These are phyloP conservation scores for Adansonia madagascariensis DNA, from an alignment of 441 rosid species.

Conservation along the genomic window DNA sequence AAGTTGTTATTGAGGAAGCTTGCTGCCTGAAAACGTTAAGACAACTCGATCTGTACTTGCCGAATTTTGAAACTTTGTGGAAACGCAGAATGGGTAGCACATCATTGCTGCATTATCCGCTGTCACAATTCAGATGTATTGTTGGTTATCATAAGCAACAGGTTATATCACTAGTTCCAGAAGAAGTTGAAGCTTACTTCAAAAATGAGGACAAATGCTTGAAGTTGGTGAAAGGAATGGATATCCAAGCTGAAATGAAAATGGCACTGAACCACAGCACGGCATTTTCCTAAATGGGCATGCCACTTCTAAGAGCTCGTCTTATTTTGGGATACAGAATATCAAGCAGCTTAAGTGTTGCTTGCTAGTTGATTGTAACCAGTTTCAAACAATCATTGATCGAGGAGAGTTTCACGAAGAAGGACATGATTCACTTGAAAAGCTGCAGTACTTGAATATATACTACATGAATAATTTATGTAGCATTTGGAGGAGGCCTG, in stretches of 20 bases:
- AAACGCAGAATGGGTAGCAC: background rate
- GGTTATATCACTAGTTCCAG: slow-evolving; percentile 28
- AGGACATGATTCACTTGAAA: slow-evolving; percentile 12
- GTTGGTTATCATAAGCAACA: slow-evolving; percentile 30
- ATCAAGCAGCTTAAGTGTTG: slow-evolving; percentile 7
- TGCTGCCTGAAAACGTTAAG: background rate
- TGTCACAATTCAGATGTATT: slow-evolving; percentile 22
- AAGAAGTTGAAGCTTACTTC: slow-evolving; percentile 17
- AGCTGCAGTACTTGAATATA: slow-evolving; percentile 27
- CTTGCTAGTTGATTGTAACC: slow-evolving; percentile 24
- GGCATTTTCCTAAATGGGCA: slow-evolving; percentile 30
- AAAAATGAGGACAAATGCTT: slow-evolving; percentile 25
- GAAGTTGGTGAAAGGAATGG: slow-evolving; percentile 19
- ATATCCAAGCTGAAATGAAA: slow-evolving; percentile 15
- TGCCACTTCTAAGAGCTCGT: background rate
- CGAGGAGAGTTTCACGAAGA: background rate
- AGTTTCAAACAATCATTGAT: slow-evolving; percentile 26
- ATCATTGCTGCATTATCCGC: background rate
- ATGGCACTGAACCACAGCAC: background rate
- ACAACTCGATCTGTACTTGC: slow-evolving; percentile 10
- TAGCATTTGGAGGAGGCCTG: slow-evolving; percentile 18
- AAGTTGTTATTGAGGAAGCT: slow-evolving; percentile 5
- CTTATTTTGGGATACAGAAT: slow-evolving; percentile 20
- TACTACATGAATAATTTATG: slow-evolving; percentile 27
- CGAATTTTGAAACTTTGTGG: background rate